Base-by-base conservation (phyloP, 352 stramenopile species). In the Phytophthora quininea region DNA sequence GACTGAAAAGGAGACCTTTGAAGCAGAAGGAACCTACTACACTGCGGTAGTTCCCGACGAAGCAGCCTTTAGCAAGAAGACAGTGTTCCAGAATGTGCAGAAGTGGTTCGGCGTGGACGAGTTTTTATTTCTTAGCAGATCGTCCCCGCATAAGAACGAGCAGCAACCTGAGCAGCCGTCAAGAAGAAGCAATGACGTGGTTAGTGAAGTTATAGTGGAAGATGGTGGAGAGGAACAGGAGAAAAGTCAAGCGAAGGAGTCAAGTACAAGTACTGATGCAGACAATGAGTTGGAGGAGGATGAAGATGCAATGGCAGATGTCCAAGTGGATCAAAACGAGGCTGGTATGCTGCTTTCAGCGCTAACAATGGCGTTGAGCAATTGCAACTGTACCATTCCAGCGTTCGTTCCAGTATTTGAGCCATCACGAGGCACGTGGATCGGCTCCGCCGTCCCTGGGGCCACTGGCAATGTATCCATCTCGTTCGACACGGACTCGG, bases 381-480 rank as follows among this genome's bases (percentile, higher is more conserved):
- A 91, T 59, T 92, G 82, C 57, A 93, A 93, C 60, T 95, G 88
- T 59, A 92, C 88, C 19, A 78, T 95, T 14, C 88, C 88, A 2
- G 85, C 74, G 14, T 93, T 95, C 52, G 85, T 93, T 29, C 84
- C 82, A 0, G 69, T 92, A 24, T 71, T 80, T 48, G 76, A 89
- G 49, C 69, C 82, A 2, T 78, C 74, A n/a, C 59, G 69, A n/a
- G 80, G 82, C 14, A 81, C 69, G 37, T 93, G 77, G 82, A 77
- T 93, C 27, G 88, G 88, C 30, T 82, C 80, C 1, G 85, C 88
- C 0, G 74, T 92, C 11, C 85, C 88, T 12, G 88, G 88, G 1
- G 71, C 82, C 3, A 91, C 78, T 3, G 86, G 88, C 3, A 95
- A 89, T 51, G 82, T 93, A 6, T 88, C 85, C 11, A 82, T 93